phyloP scores from a whole-genome alignment of 2,329 filamentous ascomycete genomes.

The Scedosporium boydii region DNA sequence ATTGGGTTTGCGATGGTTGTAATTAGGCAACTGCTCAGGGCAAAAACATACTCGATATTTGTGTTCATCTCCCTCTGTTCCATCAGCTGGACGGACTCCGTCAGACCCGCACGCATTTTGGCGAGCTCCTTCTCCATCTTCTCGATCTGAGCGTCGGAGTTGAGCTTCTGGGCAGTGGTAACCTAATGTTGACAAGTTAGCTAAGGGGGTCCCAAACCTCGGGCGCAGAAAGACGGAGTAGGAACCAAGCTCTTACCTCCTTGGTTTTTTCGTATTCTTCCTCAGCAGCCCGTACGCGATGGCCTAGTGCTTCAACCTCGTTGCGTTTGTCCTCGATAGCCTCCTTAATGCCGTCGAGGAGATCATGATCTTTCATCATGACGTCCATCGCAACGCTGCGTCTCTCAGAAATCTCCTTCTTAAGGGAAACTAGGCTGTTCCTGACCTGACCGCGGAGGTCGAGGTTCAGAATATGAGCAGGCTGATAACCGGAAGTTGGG shows the following conservation, averaged over 20 bases:
- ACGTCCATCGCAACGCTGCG: constrained; percentile 73
- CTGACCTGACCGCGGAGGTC: constrained; percentile 80
- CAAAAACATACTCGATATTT: constrained; percentile 67
- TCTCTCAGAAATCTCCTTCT: constrained; percentile 88
- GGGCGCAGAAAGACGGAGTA: neutral
- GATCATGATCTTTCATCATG: constrained; percentile 89
- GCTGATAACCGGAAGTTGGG: constrained; percentile 76
- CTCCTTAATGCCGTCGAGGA: constrained; percentile 90
- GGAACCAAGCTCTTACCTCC: constrained; percentile 40
- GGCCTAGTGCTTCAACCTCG: constrained; percentile 85
- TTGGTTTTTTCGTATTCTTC: constrained; percentile 92
- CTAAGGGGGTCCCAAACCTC: neutral
- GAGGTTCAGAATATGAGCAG: constrained; percentile 77
- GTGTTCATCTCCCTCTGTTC: constrained; percentile 95
- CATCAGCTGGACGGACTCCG: constrained; percentile 81
- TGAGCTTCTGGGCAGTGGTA: constrained; percentile 77
- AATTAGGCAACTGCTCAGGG: neutral
- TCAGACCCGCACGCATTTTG: constrained; percentile 76
- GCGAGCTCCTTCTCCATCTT: constrained; percentile 98
- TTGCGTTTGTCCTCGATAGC: constrained; percentile 91
- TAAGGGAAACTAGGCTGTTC: constrained; percentile 63
- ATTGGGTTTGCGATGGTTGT: neutral
- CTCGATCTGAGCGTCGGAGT: constrained; percentile 88
- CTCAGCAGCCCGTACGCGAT: constrained; percentile 77
- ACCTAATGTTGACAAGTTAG: constrained; percentile 19